Evolutionary conservation across 352 stramenopile genomes (phyloP).

Genomic region (Pythium dissotocum): DNA sequence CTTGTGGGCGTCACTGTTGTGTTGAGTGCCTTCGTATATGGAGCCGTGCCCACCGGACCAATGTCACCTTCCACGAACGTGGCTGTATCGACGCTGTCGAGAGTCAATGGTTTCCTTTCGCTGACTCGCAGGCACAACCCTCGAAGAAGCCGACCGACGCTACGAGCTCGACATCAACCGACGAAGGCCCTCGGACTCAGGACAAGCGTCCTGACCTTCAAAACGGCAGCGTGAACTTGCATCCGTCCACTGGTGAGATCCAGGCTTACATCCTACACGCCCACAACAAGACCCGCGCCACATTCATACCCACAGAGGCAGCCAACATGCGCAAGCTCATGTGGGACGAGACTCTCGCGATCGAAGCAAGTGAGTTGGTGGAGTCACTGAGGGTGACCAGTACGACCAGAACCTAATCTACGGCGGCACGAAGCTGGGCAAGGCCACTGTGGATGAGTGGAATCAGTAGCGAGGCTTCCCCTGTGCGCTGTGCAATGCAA

Average conservation of each 20-base stretch:
- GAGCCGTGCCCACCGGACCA: no score
- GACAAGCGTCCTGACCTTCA: not conserved
- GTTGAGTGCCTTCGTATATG: no score
- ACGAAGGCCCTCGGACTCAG: not conserved
- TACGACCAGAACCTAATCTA: constrained; percentile 47
- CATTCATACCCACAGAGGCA: constrained; percentile 26
- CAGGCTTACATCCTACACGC: constrained; percentile 34
- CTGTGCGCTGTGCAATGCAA: no score
- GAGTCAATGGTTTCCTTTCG: no score
- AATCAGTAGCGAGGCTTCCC: no score
- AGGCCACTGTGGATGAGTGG: constrained; percentile 31
- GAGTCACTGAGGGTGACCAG: constrained; percentile 38
- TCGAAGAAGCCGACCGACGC: not conserved
- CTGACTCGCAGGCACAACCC: not conserved
- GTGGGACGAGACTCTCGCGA: constrained; percentile 40
- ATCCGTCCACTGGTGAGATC: constrained; percentile 33
- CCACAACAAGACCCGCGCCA: constrained; percentile 37
- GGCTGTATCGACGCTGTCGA: no score
- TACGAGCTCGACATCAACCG: not conserved
- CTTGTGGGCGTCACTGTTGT: not conserved
- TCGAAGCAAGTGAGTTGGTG: constrained; percentile 40
- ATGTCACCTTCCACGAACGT: no score
- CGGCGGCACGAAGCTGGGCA: constrained; percentile 28
- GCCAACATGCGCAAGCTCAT: constrained; percentile 41
- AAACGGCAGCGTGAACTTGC: constrained; percentile 38